Percentiles rank a stretch among this genome's conserved stretches.
phyloP scores from a whole-genome alignment of 305 asterid genomes.

The Caryopteris hybrid region DNA sequence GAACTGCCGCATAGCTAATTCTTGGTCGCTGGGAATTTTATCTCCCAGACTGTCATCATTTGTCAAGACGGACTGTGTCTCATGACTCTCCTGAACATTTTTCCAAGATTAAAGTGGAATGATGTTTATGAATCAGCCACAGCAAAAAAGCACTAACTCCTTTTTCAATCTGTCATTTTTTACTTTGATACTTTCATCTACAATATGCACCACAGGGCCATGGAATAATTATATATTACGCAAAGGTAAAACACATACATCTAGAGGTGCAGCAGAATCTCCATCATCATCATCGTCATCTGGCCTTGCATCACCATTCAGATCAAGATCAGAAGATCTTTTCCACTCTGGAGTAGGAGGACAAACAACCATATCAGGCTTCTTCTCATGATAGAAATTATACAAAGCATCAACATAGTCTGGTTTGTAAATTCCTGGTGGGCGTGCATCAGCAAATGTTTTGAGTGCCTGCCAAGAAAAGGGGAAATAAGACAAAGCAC shows the following conservation, averaged over 20 bases:
- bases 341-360: constrained; percentile 97
- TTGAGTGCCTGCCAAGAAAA: constrained; percentile 58
- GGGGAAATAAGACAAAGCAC: not conserved
- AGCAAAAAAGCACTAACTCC: not conserved
- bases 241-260: constrained; percentile 31
- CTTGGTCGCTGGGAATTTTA: constrained; percentile 74
- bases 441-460: constrained; percentile 84
- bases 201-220: not conserved
- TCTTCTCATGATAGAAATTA: constrained; percentile 85
- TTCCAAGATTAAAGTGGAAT: not conserved
- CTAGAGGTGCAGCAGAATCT: constrained; percentile 46
- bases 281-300: constrained; percentile 92
- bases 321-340: constrained; percentile 82
- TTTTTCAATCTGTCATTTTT: not conserved
- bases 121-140: constrained; percentile 3
- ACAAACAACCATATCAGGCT: constrained; percentile 73
- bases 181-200: not conserved
- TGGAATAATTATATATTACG: not conserved
- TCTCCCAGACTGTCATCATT: constrained; percentile 94
- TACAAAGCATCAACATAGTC: constrained; percentile 89
- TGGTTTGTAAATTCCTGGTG: constrained; percentile 95
- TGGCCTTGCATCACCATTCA: constrained; percentile 91
- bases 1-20: constrained; percentile 57
- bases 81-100: constrained; percentile 65
- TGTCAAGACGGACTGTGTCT: constrained; percentile 49